These are phyloP conservation scores for Orychophragmus violaceus DNA, from an alignment of 345 rosid genomes.

Conservation along the genomic window DNA sequence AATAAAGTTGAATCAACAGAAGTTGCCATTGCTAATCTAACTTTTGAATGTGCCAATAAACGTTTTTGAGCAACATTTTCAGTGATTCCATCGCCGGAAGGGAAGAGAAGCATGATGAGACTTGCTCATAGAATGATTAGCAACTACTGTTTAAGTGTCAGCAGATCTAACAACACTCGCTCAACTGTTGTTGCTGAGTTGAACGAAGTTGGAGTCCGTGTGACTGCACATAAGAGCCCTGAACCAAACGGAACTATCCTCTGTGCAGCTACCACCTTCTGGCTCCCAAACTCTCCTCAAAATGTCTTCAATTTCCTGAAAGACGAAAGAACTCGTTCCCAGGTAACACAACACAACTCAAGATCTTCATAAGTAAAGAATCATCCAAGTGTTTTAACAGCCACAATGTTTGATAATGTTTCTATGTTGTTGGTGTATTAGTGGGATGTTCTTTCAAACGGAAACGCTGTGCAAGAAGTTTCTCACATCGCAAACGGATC, in stretches of 20 bases:
- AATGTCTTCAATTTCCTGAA: constrained; percentile 73
- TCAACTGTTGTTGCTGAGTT: constrained; percentile 63
- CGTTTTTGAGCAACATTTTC: constrained; percentile 1
- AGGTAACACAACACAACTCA: constrained; percentile 39
- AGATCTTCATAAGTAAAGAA: not conserved
- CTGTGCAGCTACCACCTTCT: constrained; percentile 86
- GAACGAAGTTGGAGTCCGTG: constrained; percentile 72
- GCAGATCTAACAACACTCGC: constrained; percentile 65
- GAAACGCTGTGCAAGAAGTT: constrained; percentile 84
- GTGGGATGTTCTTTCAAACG: constrained; percentile 98
- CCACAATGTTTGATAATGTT: not conserved
- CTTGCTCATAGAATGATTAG: constrained; percentile 90
- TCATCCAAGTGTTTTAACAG: not conserved
- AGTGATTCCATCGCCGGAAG: constrained; percentile 82
- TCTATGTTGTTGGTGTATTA: constrained; percentile 20
- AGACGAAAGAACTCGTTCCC: constrained; percentile 88
- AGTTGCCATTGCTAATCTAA: not conserved
- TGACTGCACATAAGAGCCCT: constrained; percentile 66
- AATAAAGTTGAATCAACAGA: not conserved
- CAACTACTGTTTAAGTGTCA: constrained; percentile 71
- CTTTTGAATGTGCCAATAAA: not conserved
- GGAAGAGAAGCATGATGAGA: constrained; percentile 94
- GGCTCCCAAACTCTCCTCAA: constrained; percentile 82
- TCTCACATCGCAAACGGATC: constrained; percentile 89
- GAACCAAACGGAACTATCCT: constrained; percentile 84